A percentile compares a stretch with the other conserved stretches of the same genome.
These are phyloP conservation scores for Podila clonocystis DNA, from an alignment of 192 early-diverging fungal species.

Conservation along the genomic window DNA sequence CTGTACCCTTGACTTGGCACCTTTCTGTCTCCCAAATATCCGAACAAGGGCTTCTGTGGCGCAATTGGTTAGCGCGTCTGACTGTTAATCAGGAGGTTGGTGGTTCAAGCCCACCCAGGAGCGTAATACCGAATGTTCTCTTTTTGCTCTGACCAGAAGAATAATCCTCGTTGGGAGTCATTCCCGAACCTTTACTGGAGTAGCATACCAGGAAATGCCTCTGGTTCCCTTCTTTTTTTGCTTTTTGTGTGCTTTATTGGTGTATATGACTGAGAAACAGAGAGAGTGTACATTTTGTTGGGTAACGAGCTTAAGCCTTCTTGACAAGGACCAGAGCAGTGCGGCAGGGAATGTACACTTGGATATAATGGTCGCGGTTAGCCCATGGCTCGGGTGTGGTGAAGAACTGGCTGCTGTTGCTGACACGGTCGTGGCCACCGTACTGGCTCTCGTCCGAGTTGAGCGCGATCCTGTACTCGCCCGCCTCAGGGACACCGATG, in stretches of 20 bases:
- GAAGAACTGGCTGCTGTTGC: slow-evolving; percentile 67
- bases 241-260: background rate
- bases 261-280: background rate
- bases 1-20: no score
- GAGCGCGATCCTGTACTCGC: slow-evolving; percentile 79
- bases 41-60: slow-evolving; percentile 10
- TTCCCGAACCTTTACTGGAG: no score
- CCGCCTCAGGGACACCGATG: slow-evolving; percentile 76
- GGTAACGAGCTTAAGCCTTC: background rate
- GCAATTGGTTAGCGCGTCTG: slow-evolving; percentile 58
- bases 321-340: slow-evolving; percentile 42
- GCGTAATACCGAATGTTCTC: slow-evolving; percentile 30
- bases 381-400: slow-evolving; percentile 77
- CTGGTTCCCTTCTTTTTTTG: background rate
- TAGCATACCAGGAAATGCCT: background rate
- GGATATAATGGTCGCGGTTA: slow-evolving; percentile 77
- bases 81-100: slow-evolving; percentile 72
- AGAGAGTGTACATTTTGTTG: no score
- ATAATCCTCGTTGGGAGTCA: no score
- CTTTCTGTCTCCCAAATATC: background rate
- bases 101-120: slow-evolving; percentile 70
- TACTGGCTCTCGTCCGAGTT: slow-evolving; percentile 81
- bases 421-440: slow-evolving; percentile 87
- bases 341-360: slow-evolving; percentile 59
- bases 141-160: no score